Base-by-base conservation (phyloP, 139 green algal species). In the Edaphochlamys debaryana region DNA sequence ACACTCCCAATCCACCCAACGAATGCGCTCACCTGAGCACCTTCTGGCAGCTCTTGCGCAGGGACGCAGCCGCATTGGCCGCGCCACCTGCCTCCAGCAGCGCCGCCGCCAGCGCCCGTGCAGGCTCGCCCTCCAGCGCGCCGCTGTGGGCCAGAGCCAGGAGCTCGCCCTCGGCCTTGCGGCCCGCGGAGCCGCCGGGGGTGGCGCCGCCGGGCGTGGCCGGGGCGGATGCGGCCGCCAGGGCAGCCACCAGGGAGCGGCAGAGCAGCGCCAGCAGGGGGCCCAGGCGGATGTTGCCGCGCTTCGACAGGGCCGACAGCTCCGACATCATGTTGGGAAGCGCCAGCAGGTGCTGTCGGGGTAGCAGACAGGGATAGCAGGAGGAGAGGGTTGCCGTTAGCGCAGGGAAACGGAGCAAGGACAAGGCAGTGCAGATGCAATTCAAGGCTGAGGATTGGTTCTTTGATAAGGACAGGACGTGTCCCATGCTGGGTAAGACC, bases 401-500 rank as follows among this genome's bases (percentile, higher is more conserved):
- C 11, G 45, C 45, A 22, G 45, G 11, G n/a, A n/a, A n/a, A 58
- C 19, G 50, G 50, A 58, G 50, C 50, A 58, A 19, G 15, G 50
- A 19, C 19, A 19, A n/a, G 56, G 22, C 5, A 9, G 56, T n/a
- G 56, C 56, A 9, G 25, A n/a, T n/a, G 11, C 5, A 64, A 64
- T 13, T 8, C 22, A 48, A 30, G 64, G 34, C n/a, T n/a, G n/a
- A n/a, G n/a, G n/a, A n/a, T n/a, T n/a, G n/a, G n/a, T n/a, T n/a
- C n/a, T n/a, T n/a, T 22, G 9, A 54, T 9, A 9, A 13, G 13
- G 45, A 22, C 27, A 56, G 23, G 41, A 34, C 25, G 1, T 93
- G 86, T 91, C 90, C 77, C 67, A 58, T 93, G 87, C 87, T 93
- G 90, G 90, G 90, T 93, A 93, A 67, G 67, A 93, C 90, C 90